Base-by-base conservation (phyloP, 2,329 filamentous ascomycete genomes). In the Aureobasidium pullulans region DNA sequence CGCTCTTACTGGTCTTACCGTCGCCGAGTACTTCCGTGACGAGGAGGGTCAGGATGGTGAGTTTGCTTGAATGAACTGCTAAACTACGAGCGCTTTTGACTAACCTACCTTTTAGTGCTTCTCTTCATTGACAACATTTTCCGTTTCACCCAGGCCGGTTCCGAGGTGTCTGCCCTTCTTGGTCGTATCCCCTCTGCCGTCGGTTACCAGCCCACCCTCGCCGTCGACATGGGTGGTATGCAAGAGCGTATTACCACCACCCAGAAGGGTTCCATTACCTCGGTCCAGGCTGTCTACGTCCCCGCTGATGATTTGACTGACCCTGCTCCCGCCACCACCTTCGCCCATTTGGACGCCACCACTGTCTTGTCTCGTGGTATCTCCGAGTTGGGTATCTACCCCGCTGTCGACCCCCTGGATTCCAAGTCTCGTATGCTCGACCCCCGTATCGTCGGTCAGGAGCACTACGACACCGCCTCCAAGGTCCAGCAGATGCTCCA, bases 51-150 rank as follows among this genome's bases (percentile, higher is more conserved):
- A 96, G 83, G 92, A 96, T 81, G 88, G 85, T 88, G 75, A 73
- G 84, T 71, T 66, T 60, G 39, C 39, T 53, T 32, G 28, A 9
- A 50, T 4, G 7, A 34, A 8, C 28, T 16, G 15, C 28, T 56
- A 0, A 7, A 40, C 7, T 2, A 19, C 15, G 19, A 32, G n/a
- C 16, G n/a, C 8, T n/a, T 29, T 7, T 15, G 7, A 16, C 49
- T 61, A 56, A 69, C 56, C 10, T 7, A 9, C 42, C 32, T 47
- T 9, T 1, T 62, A 88, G 90, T 96, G 85, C 84, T 96, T 76
- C 91, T 96, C 78, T 96, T 97, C 85, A 97, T 97, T 78, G 94
- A 99, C 88, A 99, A 99, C 86, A 97, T 99, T 81, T 97, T 96
- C 90, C 89, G 94, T 75, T 97, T 97, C 86, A 96, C 93, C 68